Conservation (phyloP, 805 yeast species). For the Saturnispora silvae region DNA sequence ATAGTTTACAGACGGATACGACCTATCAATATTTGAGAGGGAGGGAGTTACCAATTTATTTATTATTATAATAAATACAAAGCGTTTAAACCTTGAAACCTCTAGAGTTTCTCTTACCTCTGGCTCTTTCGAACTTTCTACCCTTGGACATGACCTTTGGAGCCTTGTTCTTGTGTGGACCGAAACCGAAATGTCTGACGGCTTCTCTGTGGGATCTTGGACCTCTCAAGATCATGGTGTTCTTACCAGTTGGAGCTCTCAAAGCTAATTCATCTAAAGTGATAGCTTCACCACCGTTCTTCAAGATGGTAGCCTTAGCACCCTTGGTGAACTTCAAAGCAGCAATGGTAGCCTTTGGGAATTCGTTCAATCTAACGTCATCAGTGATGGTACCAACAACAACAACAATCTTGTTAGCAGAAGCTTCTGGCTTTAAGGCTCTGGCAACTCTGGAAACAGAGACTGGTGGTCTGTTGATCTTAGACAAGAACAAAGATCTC, state of each 20-base stretch:
- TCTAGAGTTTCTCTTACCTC: constrained; percentile 99
- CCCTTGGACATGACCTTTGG: constrained; percentile 97
- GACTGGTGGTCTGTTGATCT: constrained; percentile 99
- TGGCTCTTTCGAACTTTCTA: constrained; percentile 99
- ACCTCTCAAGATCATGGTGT: constrained; percentile 97
- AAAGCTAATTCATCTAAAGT: constrained; percentile 98
- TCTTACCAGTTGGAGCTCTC: constrained; percentile 99
- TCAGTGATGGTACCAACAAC: constrained; percentile 99
- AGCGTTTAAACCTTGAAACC: constrained; percentile 95
- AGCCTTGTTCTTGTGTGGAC: constrained; percentile 99
- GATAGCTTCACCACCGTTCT: constrained; percentile 99
- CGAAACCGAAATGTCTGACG: constrained; percentile 99
- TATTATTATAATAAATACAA: constrained; percentile 11
- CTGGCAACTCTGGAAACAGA: constrained; percentile 85
- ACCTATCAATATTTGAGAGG: too few species aligned
- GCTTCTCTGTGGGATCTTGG: constrained; percentile 99
- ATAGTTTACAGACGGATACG: too few species aligned
- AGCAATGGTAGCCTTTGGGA: constrained; percentile 97
- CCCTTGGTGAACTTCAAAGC: constrained; percentile 99
- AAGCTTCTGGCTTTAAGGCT: constrained; percentile 72
- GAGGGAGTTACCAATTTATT: constrained; percentile 1
- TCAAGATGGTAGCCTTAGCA: constrained; percentile 94
- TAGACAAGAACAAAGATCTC: constrained; percentile 90
- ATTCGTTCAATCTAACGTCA: constrained; percentile 84
- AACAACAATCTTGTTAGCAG: constrained; percentile 85